Base-by-base conservation (phyloP, 139 green algal genomes). In the Haematococcus lacustris region DNA sequence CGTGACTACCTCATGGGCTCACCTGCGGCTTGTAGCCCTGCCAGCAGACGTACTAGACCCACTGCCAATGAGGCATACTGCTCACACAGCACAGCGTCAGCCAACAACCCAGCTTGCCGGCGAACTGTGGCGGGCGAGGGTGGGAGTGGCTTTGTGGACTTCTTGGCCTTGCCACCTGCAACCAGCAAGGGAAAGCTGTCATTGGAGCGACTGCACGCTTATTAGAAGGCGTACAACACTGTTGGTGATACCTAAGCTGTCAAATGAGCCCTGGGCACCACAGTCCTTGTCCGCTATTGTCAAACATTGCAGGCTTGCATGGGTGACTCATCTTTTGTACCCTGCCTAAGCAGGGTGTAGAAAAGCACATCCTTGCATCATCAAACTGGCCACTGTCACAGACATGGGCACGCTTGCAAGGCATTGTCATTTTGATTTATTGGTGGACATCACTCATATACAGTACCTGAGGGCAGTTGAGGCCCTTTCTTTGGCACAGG, bases 1-100 rank as follows among this genome's bases (percentile, higher is more conserved):
- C 39, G 5, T 51, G 39, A 38, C 13, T 34, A 4, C 23, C 3
- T 17, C 38, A 17, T 39, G 33, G 34, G 38, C 68, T 71, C 59
- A 68, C 76, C 76, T n/a, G 72, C 60, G 30, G 74, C 13, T 34
- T 67, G 43, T 34, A 92, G 73, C 0, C 67, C 78, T 30, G 76
- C 71, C 59, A 77, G 71, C 0, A 87, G 17, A 3, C 78, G 77
- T 69, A 89, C 68, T 50, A 88, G 41, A 38, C 75, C 89, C 65
- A 85, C 67, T 60, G 77, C 83, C 70, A 88, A 50, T 4, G 67
- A 69, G 37, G 77, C 66, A 3, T 77, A 25, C 60, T 76, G 41
- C 47, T 68, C 78, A 38, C 67, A 65, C 34, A 75, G 40, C 23
- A 71, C 9, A 28, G 40, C 30, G 39, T 76, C 76, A 62, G 26